phyloP scores from a whole-genome alignment of 345 rosid genomes.

The Bruguiera parviflora region DNA sequence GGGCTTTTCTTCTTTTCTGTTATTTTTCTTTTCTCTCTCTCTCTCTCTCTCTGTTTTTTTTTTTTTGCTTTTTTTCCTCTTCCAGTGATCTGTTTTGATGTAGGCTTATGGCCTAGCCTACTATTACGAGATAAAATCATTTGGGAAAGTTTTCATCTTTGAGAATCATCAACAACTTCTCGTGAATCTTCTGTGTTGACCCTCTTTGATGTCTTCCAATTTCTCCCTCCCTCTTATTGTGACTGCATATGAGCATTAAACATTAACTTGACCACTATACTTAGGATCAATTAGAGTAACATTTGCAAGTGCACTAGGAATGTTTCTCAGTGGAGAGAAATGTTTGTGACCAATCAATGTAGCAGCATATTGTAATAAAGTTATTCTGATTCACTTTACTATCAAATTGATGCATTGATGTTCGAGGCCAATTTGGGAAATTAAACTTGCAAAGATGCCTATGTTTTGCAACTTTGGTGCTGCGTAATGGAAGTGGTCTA shows the following conservation, averaged over 20 bases:
- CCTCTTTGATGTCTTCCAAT: neutral
- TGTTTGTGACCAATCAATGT: slow-evolving; percentile 4
- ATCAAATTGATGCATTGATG: neutral
- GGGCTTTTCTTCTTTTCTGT: neutral
- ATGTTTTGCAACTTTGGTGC: neutral
- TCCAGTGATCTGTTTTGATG: neutral
- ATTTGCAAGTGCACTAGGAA: neutral
- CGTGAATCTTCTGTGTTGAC: neutral
- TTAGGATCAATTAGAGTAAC: neutral
- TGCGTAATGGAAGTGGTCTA: neutral
- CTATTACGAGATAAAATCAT: neutral
- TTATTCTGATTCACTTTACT: neutral
- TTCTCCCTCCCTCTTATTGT: neutral
- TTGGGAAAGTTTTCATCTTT: neutral
- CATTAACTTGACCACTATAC: neutral
- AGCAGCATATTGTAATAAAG: neutral
- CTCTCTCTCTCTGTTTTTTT: neutral
- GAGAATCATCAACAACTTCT: neutral
- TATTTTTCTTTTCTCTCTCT: neutral
- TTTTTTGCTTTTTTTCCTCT: neutral
- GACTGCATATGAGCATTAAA: neutral
- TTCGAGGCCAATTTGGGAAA: slow-evolving; percentile 7
- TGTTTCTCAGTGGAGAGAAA: neutral
- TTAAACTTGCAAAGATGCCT: neutral
- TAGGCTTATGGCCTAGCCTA: neutral